Evolutionary conservation across 176 grass and related monocot genomes (phyloP).

Genomic region (Aegilops bicornis): DNA sequence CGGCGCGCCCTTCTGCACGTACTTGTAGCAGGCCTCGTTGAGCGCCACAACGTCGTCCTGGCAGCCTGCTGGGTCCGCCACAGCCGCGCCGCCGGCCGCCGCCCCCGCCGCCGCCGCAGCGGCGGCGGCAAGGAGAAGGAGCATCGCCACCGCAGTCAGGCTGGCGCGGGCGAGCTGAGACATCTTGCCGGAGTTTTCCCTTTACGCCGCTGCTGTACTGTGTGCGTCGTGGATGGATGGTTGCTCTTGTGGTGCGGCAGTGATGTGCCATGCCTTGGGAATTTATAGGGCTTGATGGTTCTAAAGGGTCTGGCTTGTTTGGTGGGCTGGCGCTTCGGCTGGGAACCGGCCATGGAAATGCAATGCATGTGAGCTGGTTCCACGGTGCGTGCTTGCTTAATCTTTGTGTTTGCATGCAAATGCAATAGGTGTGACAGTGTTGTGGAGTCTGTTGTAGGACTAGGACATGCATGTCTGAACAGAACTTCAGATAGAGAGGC

Average conservation of each 20-base stretch:
- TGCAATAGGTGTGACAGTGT: not conserved
- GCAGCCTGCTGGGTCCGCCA: not conserved
- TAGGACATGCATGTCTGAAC: not conserved
- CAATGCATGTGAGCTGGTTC: conserved; percentile 17
- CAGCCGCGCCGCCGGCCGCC: not conserved
- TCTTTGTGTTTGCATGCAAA: not conserved
- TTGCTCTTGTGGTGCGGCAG: not conserved
- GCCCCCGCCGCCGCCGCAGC: not conserved
- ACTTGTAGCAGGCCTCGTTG: conserved; percentile 17
- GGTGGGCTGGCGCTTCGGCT: not conserved
- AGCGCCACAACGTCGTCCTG: conserved; percentile 2
- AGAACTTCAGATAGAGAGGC: not conserved
- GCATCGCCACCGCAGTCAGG: not conserved
- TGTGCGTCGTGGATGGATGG: not conserved
- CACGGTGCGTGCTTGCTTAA: not conserved
- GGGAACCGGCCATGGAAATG: not conserved
- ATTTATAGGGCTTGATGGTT: conserved; percentile 14
- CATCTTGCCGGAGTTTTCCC: not conserved
- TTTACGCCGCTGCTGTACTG: not conserved
- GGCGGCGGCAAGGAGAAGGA: not conserved
- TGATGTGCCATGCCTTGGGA: not conserved
- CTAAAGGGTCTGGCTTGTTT: not conserved
- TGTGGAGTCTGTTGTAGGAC: not conserved
- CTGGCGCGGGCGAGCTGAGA: conserved; percentile 6
- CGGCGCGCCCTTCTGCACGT: not conserved